Base-by-base conservation (phyloP, 345 rosid species). In the Clarkia xantiana region DNA sequence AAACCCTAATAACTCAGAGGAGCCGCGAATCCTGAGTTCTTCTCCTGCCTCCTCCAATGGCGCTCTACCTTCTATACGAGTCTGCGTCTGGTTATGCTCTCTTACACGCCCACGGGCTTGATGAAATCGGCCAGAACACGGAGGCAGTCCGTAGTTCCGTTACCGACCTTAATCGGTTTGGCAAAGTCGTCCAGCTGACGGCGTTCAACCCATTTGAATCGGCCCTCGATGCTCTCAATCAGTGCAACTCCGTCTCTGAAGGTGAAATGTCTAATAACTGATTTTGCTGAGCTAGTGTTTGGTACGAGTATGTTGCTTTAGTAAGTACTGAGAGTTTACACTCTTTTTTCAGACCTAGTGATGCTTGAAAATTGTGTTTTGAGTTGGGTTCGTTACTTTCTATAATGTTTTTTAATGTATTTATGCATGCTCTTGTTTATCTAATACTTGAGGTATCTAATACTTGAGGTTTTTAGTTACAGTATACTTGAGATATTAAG, bases 171-270 rank as follows among this genome's bases (percentile, higher is more conserved):
- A 78, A 69, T 50, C 79, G 96, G 17, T 78, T 82, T 55, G 96
- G 94, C 0, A 80, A 82, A 25, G 96, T 83, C 42, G 84, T 78
- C 10, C 71, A 83, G 82, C 86, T 86, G 51, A 59, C 67, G 6
- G 84, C 89, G 25, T 82, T 86, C 40, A 74, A 61, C 14, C 96
- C 96, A 0, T 80, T 55, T 4, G 53, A 69, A 42, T 83, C 89
- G 14, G 80, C 94, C 3, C 68, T 80, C 6, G 94, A 80, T 62
- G 86, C 89, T 46, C 84, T 86, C 11, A 82, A 71, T 52, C 94
- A 80, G 71, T 69, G 77, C 66, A 86, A 78, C 71, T 80, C 94
- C n/a, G 72, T 86, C 29, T 80, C 89, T 17, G 86, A 86, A 86
- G 94, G 89, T 82, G 40, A 55, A 19, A 12, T 50, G 14, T 16